Base-by-base conservation (phyloP, 805 yeast genomes). In the Kluyveromyces dobzhanskii region DNA sequence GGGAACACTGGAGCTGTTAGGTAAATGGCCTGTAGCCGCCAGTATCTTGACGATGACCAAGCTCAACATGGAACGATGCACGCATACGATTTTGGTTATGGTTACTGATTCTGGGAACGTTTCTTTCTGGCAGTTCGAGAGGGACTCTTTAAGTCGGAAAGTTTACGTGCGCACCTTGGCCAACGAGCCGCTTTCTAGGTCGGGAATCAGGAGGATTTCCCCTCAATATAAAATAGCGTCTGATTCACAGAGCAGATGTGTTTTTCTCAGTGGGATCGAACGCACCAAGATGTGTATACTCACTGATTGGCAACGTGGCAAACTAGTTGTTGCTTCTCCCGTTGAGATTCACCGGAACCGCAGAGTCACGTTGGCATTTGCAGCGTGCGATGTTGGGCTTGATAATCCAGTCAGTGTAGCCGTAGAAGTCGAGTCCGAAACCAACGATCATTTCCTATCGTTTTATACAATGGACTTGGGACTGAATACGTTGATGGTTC, bases 381-480 rank as follows among this genome's bases (percentile, higher is more conserved):
- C 73, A 13, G 80, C 82, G 0, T 54, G 90, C 35, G 94, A 87
- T 54, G 81, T 80, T 2, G 84, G 80, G 0, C 80, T 70, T 56
- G 92, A 82, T 14, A 87, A 86, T 51, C 97, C 97, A 0, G 54
- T 76, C 8, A 90, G 88, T 70, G 94, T 86, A 0, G 71, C 88
- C 0, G 60, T 92, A 6, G 97, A 90, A 53, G 61, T 73, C 6
- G 80, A 75, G 38, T 70, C 75, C 41, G 51, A 65, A 5, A 53
- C 57, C 23, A 53, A 49, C 16, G 53, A 51, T 41, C 67, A 62
- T 36, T 47, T 52, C 21, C 63, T 90, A 38, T 71, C 75, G 3
- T 82, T 75, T 54, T 90, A 90, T 61, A 90, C 85, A 51, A 62
- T 88, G 18, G 97, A 92, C 56, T 69, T 85, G 30, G 96, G 97